phyloP scores from a whole-genome alignment of 108 stramenopile genomes.

The Stephanodiscus minutulus region DNA sequence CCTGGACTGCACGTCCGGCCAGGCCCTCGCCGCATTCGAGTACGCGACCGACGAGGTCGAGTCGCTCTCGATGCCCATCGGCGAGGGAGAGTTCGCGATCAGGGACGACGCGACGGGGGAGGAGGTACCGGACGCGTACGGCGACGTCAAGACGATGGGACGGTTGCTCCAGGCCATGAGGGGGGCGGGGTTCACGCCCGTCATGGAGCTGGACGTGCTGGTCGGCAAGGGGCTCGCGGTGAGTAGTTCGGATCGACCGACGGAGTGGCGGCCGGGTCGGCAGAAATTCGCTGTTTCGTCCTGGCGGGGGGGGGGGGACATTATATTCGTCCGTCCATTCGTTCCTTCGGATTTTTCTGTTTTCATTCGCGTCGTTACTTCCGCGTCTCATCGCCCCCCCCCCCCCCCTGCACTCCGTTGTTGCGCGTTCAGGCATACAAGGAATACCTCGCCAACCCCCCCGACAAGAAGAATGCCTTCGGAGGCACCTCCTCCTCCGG shows the following conservation, averaged over 20 bases:
- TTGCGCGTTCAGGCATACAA: slow-evolving; percentile 22
- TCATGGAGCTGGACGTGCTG: slow-evolving; percentile 83
- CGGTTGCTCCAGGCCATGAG: slow-evolving; percentile 69
- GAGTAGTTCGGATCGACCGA: too few species aligned
- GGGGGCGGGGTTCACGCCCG: slow-evolving; percentile 68
- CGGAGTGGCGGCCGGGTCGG: background rate
- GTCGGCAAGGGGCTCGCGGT: slow-evolving; percentile 55
- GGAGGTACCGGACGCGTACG: slow-evolving; percentile 23
- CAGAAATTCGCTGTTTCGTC: too few species aligned
- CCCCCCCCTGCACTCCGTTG: background rate
- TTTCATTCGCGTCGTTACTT: background rate
- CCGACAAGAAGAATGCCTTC: slow-evolving; percentile 19
- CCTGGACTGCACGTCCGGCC: slow-evolving; percentile 54
- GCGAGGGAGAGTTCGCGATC: slow-evolving; percentile 15
- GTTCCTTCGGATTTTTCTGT: background rate
- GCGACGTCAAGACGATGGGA: slow-evolving; percentile 47
- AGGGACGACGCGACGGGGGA: slow-evolving; percentile 18
- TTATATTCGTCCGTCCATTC: background rate
- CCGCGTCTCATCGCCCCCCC: background rate
- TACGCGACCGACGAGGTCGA: slow-evolving; percentile 15
- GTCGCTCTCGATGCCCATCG: slow-evolving; percentile 4
- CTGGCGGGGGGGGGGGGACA: too few species aligned
- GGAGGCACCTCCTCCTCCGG: background rate
- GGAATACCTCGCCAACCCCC: slow-evolving; percentile 27
- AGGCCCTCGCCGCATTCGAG: slow-evolving; percentile 38